Evolutionary conservation across 768 basidiomycete genomes (phyloP).

Genomic region (Kwoniella europaea): DNA sequence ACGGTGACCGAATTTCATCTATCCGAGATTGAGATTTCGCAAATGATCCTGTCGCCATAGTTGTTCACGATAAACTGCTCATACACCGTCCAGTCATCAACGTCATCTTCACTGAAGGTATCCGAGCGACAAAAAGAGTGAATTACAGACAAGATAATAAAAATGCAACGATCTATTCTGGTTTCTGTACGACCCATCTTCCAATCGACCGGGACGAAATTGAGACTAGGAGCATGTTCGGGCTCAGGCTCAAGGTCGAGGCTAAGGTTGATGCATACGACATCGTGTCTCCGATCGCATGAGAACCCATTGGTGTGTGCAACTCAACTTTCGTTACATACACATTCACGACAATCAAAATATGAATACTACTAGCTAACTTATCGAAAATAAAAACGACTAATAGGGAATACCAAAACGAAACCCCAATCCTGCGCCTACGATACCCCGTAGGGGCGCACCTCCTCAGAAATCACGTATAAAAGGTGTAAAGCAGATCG

Average conservation of each 20-base stretch:
- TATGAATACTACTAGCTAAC: neutral
- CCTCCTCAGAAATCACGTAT: constrained; percentile 59
- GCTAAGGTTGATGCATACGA: constrained; percentile 13
- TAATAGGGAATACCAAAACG: constrained; percentile 60
- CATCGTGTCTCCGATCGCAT: constrained; percentile 33
- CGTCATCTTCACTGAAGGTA: too few relatives aligned
- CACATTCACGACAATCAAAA: neutral
- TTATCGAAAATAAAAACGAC: neutral
- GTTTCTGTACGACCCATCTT: neutral
- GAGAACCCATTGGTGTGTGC: constrained; percentile 55
- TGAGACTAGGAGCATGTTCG: constrained; percentile 3
- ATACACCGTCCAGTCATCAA: too few relatives aligned
- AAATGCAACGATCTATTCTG: constrained; percentile 4
- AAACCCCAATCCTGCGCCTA: constrained; percentile 57
- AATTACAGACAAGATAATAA: neutral
- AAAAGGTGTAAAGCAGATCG: constrained; percentile 73
- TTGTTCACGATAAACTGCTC: too few relatives aligned
- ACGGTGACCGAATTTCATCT: too few relatives aligned
- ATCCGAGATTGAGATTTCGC: too few relatives aligned
- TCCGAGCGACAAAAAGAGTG: neutral
- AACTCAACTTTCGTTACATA: neutral
- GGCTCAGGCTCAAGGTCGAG: neutral
- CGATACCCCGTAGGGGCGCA: constrained; percentile 60
- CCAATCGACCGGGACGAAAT: neutral
- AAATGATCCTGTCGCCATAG: too few relatives aligned